Evolutionary conservation across 2,329 filamentous ascomycete genomes (phyloP).

Genomic region (Pyricularia sp.): DNA sequence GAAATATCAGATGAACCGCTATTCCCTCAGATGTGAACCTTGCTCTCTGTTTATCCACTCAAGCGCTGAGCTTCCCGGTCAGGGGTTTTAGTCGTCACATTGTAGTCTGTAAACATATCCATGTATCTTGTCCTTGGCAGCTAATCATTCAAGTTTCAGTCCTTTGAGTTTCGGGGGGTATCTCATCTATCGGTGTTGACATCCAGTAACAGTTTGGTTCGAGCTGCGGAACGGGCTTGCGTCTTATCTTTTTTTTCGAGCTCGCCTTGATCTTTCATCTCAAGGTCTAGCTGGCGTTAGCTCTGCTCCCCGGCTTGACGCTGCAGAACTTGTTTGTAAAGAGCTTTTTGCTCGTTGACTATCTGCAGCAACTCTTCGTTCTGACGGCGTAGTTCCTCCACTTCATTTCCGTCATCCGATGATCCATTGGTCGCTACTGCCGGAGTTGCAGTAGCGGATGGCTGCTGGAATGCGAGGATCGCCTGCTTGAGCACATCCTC

Average conservation of each 20-base stretch:
- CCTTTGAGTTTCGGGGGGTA: not conserved
- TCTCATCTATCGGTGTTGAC: not conserved
- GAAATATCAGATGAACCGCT: not conserved
- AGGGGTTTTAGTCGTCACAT: not conserved
- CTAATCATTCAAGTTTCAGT: not conserved
- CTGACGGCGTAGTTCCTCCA: slow-evolving; percentile 18
- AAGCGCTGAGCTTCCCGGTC: not conserved
- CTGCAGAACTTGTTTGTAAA: slow-evolving; percentile 23
- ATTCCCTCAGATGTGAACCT: not conserved
- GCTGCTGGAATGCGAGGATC: slow-evolving; percentile 33
- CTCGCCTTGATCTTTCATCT: not conserved
- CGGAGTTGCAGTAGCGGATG: slow-evolving; percentile 11
- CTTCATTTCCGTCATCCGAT: slow-evolving; percentile 21
- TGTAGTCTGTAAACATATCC: not conserved
- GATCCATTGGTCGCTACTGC: slow-evolving; percentile 9
- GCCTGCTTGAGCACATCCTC: slow-evolving; percentile 37
- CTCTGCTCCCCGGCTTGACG: slow-evolving; percentile 18
- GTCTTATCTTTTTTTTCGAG: not conserved
- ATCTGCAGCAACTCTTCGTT: slow-evolving; percentile 30
- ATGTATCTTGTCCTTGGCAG: not conserved
- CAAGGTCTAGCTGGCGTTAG: not conserved
- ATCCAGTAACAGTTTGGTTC: not conserved
- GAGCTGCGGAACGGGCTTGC: not conserved
- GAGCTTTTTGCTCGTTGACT: slow-evolving; percentile 25
- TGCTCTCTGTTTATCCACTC: not conserved